These are phyloP conservation scores for Rhizophagus clarus DNA, from an alignment of 192 early-diverging fungal genomes.

Conservation along the genomic window DNA sequence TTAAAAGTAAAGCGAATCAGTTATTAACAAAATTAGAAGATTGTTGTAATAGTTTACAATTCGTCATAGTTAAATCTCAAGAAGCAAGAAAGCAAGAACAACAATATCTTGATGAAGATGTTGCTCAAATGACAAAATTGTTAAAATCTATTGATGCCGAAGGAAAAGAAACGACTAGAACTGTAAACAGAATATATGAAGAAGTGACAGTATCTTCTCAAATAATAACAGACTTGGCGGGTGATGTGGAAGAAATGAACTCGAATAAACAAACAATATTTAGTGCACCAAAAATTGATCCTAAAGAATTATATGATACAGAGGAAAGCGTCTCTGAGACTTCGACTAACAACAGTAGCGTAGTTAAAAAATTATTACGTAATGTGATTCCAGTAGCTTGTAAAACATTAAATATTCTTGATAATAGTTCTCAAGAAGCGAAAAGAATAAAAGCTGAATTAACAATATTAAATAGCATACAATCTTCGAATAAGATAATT, in stretches of 20 bases:
- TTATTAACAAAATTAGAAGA: neutral
- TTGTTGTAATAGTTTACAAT: neutral
- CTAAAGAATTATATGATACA: neutral
- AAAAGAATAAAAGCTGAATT: neutral
- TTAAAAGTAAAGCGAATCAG: neutral
- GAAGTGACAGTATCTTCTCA: neutral
- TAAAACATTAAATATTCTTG: neutral
- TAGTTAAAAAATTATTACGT: neutral
- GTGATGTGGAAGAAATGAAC: neutral
- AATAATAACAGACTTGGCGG: neutral
- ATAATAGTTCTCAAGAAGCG: neutral
- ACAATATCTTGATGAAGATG: neutral
- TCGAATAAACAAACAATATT: neutral
- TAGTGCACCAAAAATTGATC: neutral
- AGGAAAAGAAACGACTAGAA: neutral
- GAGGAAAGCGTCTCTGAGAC: too few species aligned
- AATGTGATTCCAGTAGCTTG: neutral
- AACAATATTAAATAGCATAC: conserved; percentile 5
- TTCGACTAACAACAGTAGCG: too few species aligned
- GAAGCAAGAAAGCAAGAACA: neutral
- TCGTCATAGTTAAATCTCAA: neutral
- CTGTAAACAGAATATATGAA: neutral
- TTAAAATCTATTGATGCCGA: neutral
- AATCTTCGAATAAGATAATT: conserved; percentile 1
- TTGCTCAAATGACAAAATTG: neutral